Conservation (phyloP, 1,284 basidiomycete species). For the Ceratorhiza oryzae-sativae region DNA sequence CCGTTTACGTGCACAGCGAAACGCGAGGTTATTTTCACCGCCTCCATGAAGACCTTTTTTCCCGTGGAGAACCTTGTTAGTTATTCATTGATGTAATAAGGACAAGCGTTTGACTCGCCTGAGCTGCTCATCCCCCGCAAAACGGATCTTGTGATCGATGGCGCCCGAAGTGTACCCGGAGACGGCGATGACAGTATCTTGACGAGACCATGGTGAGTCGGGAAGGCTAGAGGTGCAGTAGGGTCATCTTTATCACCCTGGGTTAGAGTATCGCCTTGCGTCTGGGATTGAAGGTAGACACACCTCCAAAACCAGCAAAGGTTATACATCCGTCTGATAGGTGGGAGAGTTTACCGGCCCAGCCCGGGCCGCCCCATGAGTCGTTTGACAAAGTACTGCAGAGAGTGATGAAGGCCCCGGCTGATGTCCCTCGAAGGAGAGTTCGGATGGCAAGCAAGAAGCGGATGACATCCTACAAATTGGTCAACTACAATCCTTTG, state of each 20-base stretch:
- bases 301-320: conserved; percentile 81
- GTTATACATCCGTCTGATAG: conserved; percentile 76
- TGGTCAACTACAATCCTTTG: not conserved
- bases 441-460: conserved; percentile 73
- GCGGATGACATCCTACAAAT: conserved; percentile 65
- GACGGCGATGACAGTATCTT: conserved; percentile 76
- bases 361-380: conserved; percentile 64
- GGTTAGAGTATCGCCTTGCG: not conserved
- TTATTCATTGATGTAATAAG: not conserved
- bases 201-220: conserved; percentile 84
- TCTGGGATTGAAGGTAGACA: conserved; percentile 47
- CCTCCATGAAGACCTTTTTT: conserved; percentile 55
- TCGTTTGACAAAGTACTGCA: conserved; percentile 52
- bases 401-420: conserved; percentile 73
- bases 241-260: conserved; percentile 63
- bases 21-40: conserved; percentile 94
- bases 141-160: conserved; percentile 77
- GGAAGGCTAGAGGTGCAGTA: conserved; percentile 69
- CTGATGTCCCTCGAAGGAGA: conserved; percentile 62
- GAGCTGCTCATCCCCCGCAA: conserved; percentile 63
- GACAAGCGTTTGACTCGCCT: conserved; percentile 15
- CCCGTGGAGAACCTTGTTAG: not conserved
- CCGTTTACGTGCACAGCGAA: conserved; percentile 88
- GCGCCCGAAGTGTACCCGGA: conserved; percentile 69
- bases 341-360: conserved; percentile 82